Conservation (phyloP, 805 yeast genomes). For the Candida sanyiensis region DNA sequence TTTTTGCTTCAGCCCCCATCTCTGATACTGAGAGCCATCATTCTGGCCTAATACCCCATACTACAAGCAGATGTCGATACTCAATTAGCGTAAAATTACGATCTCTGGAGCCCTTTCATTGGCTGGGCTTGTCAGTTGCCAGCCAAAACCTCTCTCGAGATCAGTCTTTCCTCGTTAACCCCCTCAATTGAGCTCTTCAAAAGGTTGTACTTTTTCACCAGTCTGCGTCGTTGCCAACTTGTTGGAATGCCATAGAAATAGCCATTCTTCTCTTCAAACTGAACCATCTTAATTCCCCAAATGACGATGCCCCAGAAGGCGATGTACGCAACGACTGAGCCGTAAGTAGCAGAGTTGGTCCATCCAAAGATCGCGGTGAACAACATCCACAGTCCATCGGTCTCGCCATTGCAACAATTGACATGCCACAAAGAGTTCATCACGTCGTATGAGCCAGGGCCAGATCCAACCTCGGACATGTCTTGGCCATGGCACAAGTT, state of each 20-base stretch:
- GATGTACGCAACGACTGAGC: slow-evolving; percentile 71
- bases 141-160: slow-evolving; percentile 15
- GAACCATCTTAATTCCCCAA: slow-evolving; percentile 38
- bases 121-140: slow-evolving; percentile 55
- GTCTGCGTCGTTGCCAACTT: slow-evolving; percentile 50
- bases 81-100: no score
- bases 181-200: slow-evolving; percentile 7
- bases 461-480: slow-evolving; percentile 82
- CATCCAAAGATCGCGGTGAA: slow-evolving; percentile 86
- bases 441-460: slow-evolving; percentile 90
- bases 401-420: slow-evolving; percentile 87
- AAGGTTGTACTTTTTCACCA: slow-evolving; percentile 32
- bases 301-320: slow-evolving; percentile 58
- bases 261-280: slow-evolving; percentile 52
- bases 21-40: no score
- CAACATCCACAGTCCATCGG: slow-evolving; percentile 84
- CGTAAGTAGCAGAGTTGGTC: slow-evolving; percentile 92
- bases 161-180: slow-evolving; percentile 2
- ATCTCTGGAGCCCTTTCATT: no score
- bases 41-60: no score
- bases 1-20: no score
- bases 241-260: slow-evolving; percentile 57
- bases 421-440: slow-evolving; percentile 85
- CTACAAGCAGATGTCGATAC: no score
- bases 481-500: slow-evolving; percentile 74